Conservation (phyloP, 1,284 basidiomycete species). For the Marasmius sp. region DNA sequence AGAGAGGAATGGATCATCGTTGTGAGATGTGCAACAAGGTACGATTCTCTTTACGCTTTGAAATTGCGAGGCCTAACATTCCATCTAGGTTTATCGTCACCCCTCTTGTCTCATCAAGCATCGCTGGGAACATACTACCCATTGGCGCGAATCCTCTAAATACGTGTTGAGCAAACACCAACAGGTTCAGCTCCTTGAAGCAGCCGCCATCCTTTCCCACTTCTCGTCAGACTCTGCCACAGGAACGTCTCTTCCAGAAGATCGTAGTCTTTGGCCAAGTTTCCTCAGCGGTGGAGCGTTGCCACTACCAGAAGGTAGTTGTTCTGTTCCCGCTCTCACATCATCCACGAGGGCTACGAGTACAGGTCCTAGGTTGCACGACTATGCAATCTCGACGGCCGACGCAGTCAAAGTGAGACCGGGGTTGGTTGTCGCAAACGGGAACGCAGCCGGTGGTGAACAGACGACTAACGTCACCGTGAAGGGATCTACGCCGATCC, state of each 20-base stretch:
- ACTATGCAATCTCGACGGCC: slow-evolving; percentile 52
- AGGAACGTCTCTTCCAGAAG: slow-evolving; percentile 85
- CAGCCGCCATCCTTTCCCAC: slow-evolving; percentile 92
- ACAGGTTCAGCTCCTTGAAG: slow-evolving; percentile 97
- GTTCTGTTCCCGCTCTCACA: slow-evolving; percentile 11
- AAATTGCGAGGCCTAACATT: slow-evolving; percentile 15
- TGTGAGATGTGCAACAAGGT: slow-evolving; percentile 94
- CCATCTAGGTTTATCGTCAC: slow-evolving; percentile 82
- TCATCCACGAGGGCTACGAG: slow-evolving; percentile 31
- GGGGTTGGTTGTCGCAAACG: slow-evolving; percentile 46
- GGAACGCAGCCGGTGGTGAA: slow-evolving; percentile 33
- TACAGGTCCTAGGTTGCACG: slow-evolving; percentile 60
- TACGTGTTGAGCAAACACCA: slow-evolving; percentile 96
- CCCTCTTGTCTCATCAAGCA: slow-evolving; percentile 96
- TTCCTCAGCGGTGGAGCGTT: slow-evolving; percentile 67
- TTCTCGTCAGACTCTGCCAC: slow-evolving; percentile 64
- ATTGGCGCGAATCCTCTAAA: slow-evolving; percentile 96
- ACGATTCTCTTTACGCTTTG: slow-evolving; percentile 11
- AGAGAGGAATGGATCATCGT: slow-evolving; percentile 82
- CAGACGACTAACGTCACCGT: slow-evolving; percentile 11
- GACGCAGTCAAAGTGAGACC: slow-evolving; percentile 57
- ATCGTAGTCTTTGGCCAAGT: slow-evolving; percentile 85
- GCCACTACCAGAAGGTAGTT: slow-evolving; percentile 21
- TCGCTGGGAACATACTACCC: slow-evolving; percentile 95
- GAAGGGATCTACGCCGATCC: slow-evolving; percentile 5